These are phyloP conservation scores for Nymphaea thermarum DNA, from an alignment of 164 flowering plant species.

Conservation along the genomic window DNA sequence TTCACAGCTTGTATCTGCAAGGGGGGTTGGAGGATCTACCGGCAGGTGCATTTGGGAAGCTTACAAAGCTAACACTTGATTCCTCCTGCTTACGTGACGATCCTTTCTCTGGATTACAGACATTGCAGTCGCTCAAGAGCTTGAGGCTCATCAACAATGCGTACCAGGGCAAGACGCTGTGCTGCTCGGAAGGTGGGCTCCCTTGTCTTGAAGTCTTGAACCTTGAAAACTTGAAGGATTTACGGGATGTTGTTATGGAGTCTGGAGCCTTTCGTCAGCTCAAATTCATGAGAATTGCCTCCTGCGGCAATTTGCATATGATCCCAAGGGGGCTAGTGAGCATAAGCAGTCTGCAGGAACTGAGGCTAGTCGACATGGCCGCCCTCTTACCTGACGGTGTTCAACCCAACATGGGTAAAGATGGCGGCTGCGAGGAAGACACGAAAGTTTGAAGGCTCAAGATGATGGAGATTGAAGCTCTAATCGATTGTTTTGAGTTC, in stretches of 20 bases:
- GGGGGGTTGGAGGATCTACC: background rate
- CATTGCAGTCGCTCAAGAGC: background rate
- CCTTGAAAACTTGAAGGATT: background rate
- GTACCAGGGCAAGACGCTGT: background rate
- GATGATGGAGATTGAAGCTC: no score
- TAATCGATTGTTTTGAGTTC: no score
- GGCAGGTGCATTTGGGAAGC: background rate
- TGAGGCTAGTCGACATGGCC: background rate
- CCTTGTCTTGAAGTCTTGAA: background rate
- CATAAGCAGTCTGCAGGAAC: background rate
- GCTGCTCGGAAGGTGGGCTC: background rate
- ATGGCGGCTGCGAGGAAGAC: no score
- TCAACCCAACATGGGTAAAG: background rate
- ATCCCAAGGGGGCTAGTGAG: background rate
- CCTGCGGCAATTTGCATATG: background rate
- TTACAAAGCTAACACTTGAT: background rate
- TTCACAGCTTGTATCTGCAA: background rate
- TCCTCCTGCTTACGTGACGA: background rate
- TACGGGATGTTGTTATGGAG: background rate
- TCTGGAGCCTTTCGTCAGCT: background rate
- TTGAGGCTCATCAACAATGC: background rate
- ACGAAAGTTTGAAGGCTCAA: no score
- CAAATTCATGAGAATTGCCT: background rate
- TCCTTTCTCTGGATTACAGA: background rate
- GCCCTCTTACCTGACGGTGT: background rate